A percentile compares a stretch with the other conserved stretches of the same genome.
These are phyloP conservation scores for Myriosclerotinia curreyana DNA, from an alignment of 2,329 filamentous ascomycete genomes.

Conservation along the genomic window DNA sequence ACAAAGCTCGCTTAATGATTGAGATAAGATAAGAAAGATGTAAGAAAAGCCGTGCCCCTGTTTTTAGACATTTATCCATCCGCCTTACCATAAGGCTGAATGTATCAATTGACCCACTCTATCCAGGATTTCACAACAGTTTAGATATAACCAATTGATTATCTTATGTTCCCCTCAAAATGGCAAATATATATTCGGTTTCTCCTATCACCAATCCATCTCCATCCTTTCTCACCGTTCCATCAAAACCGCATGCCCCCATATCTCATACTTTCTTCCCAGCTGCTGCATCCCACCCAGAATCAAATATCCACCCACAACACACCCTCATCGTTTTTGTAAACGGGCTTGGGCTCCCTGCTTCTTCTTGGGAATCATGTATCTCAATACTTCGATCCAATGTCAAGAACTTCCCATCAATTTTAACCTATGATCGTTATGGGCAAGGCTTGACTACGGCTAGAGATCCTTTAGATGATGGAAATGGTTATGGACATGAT, in stretches of 20 bases:
- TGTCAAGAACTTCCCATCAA: constrained; percentile 31
- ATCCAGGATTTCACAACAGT: neutral
- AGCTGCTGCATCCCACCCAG: constrained; percentile 25
- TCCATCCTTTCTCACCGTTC: constrained; percentile 29
- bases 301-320: constrained; percentile 5
- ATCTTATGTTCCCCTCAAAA: neutral
- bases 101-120: constrained; percentile 3
- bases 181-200: neutral
- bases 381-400: constrained; percentile 33
- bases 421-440: constrained; percentile 40
- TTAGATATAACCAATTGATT: neutral
- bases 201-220: neutral
- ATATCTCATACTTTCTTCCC: constrained; percentile 37
- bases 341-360: constrained; percentile 38
- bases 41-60: neutral
- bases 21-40: constrained; percentile 12
- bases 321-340: constrained; percentile 36
- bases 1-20: neutral
- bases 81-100: constrained; percentile 10
- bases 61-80: neutral
- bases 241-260: constrained; percentile 37
- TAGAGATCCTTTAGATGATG: constrained; percentile 33
- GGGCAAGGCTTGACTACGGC: constrained; percentile 34
- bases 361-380: constrained; percentile 33
- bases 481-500: constrained; percentile 35